A percentile compares a stretch with the other conserved stretches of the same genome.
Evolutionary conservation across 164 flowering plant species (phyloP).

Genomic region (Sextonia rubra): DNA sequence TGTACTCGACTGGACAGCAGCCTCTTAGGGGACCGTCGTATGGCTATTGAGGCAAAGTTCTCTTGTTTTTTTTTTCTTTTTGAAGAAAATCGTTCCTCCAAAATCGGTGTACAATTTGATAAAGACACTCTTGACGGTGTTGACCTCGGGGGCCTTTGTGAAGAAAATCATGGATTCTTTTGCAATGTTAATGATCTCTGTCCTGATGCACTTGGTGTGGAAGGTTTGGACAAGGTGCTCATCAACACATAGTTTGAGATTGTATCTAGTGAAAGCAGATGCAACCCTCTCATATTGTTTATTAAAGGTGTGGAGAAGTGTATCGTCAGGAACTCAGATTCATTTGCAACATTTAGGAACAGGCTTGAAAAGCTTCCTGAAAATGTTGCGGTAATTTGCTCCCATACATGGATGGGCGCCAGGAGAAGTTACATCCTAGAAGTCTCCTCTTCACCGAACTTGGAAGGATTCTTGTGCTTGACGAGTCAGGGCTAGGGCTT

Average conservation of each 20-base stretch:
- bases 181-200: slow-evolving; percentile 78
- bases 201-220: slow-evolving; percentile 49
- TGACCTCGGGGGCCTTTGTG: slow-evolving; percentile 81
- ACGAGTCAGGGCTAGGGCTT: too few relatives aligned
- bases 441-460: slow-evolving; percentile 89
- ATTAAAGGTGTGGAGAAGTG: slow-evolving; percentile 90
- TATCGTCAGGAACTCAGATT: slow-evolving; percentile 62
- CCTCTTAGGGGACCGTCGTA: slow-evolving; percentile 70
- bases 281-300: slow-evolving; percentile 72
- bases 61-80: slow-evolving; percentile 66
- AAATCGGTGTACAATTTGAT: slow-evolving; percentile 84
- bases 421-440: slow-evolving; percentile 93
- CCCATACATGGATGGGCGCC: slow-evolving; percentile 76
- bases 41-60: slow-evolving; percentile 73
- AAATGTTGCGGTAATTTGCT: slow-evolving; percentile 67
- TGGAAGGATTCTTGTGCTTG: too few relatives aligned
- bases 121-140: slow-evolving; percentile 72
- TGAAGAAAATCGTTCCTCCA: slow-evolving; percentile 67
- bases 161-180: slow-evolving; percentile 70
- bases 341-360: slow-evolving; percentile 57
- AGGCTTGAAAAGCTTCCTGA: slow-evolving; percentile 74
- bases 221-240: slow-evolving; percentile 67
- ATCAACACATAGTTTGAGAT: slow-evolving; percentile 77
- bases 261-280: slow-evolving; percentile 56
- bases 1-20: too few relatives aligned